Evolutionary conservation across 2,329 filamentous ascomycete species (phyloP).

Genomic region (Immersiporthe knoxdaviesiana): DNA sequence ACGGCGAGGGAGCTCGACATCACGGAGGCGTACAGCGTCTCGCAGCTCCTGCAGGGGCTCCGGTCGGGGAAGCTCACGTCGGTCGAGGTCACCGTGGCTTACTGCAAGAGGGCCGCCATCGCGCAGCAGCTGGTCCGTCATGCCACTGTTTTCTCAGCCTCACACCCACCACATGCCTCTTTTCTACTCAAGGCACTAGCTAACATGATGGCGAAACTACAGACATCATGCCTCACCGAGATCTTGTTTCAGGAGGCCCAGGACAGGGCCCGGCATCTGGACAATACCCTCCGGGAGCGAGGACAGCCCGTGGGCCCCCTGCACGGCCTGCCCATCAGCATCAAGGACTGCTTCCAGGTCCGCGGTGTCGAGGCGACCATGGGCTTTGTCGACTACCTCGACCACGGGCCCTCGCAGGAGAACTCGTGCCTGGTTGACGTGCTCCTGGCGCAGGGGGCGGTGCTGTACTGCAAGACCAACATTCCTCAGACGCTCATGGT

Average conservation of each 20-base stretch:
- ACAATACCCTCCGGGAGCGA: conserved; percentile 12
- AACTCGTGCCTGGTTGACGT: conserved; percentile 29
- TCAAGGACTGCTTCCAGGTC: conserved; percentile 30
- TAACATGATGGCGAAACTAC: neutral
- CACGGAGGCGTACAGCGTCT: conserved; percentile 26
- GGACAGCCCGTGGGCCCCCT: conserved; percentile 24
- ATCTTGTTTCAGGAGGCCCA: conserved; percentile 25
- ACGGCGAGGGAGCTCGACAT: conserved; percentile 26
- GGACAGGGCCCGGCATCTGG: conserved; percentile 25
- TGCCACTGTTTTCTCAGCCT: too few relatives aligned
- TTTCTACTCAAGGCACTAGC: neutral
- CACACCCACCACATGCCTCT: too few relatives aligned
- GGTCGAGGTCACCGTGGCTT: conserved; percentile 28
- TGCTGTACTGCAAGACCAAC: conserved; percentile 32
- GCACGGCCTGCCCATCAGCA: conserved; percentile 28
- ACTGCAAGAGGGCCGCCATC: conserved; percentile 29
- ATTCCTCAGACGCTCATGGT: conserved; percentile 32
- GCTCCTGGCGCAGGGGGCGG: conserved; percentile 29
- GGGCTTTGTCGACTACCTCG: conserved; percentile 27
- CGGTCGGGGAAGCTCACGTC: conserved; percentile 19
- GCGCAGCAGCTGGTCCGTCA: conserved; percentile 28
- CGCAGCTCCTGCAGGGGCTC: conserved; percentile 20
- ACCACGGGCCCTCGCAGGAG: conserved; percentile 24
- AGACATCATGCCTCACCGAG: conserved; percentile 30
- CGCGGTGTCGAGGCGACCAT: conserved; percentile 26